Evolutionary conservation across 2,329 filamentous ascomycete species (phyloP).

Genomic region (Pseudogymnoascus sp.): DNA sequence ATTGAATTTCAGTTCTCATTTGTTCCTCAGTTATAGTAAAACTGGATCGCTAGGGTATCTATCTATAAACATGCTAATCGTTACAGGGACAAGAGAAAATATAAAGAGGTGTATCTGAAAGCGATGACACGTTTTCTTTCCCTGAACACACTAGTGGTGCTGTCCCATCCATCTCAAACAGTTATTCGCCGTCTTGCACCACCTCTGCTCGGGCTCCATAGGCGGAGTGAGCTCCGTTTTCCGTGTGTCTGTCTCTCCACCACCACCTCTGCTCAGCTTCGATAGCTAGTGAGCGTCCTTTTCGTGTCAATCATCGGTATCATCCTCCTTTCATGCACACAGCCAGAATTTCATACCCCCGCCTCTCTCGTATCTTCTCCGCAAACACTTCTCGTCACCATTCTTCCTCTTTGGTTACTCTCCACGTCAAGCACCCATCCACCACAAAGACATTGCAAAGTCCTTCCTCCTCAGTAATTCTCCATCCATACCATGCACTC

Average conservation of each 20-base stretch:
- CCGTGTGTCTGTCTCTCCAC: not conserved
- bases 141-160: not conserved
- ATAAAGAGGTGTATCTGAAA: not conserved
- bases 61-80: constrained; percentile 1
- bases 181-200: not conserved
- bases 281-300: not conserved
- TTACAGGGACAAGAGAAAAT: not conserved
- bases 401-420: not conserved
- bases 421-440: not conserved
- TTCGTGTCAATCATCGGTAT: not conserved
- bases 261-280: not conserved
- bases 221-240: not conserved
- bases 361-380: not conserved
- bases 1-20: not conserved
- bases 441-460: not conserved
- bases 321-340: not conserved
- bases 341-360: not conserved
- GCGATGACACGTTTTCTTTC: not conserved
- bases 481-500: not conserved
- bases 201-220: not conserved
- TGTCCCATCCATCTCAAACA: constrained; percentile 1
- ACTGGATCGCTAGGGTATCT: not conserved
- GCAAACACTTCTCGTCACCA: not conserved
- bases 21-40: not conserved
- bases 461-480: not conserved